Base-by-base conservation (phyloP, 257 asterid genomes). In the Scutellaria baicalensis region DNA sequence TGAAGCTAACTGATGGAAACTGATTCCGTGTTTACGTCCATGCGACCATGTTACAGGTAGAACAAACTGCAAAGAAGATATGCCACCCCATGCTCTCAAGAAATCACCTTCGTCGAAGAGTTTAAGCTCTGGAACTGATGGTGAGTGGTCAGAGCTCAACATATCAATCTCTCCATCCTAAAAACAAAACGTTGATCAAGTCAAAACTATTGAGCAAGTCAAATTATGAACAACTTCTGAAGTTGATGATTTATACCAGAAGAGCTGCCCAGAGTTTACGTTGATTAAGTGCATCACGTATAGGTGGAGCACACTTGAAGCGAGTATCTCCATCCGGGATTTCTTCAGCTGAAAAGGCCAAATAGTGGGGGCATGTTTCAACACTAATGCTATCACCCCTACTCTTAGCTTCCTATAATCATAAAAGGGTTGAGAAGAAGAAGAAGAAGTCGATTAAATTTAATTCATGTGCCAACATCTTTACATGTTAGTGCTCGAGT, bases 41-140 rank as follows among this genome's bases (percentile, higher is more conserved):
- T 81, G 77, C 7, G 97, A 70, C 99, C 99, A 94, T 13, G 96
- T 89, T 61, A 81, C 95, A 3, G 99, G 96, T 23, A 94, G 97
- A 72, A 87, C 96, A 77, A 94, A 94, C 96, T 94, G 87, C 85
- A 93, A 79, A 45, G 96, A 89, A 36, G 99, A 89, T 64, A 94
- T 85, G 78, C 99, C 99, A 33, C 99, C 99, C 99, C 99, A 94
- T 50, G 99, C 99, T 79, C 71, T 86, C 35, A 91, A 86, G 83
- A 94, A 94, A 78, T 94, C 80, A 2, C 99, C 97, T 72, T 87
- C 95, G 8, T 75, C 60, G 12, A 89, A 81, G 59, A 89, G 93
- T 73, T 93, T 94, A 59, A 94, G 96, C 71, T 89, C 91, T 17
- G 99, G 97, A 64, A 39, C 89, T 5, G 97, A 69, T 8, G 99